phyloP scores from a whole-genome alignment of 2,329 filamentous ascomycete species.

The Hypoxylon sp. region DNA sequence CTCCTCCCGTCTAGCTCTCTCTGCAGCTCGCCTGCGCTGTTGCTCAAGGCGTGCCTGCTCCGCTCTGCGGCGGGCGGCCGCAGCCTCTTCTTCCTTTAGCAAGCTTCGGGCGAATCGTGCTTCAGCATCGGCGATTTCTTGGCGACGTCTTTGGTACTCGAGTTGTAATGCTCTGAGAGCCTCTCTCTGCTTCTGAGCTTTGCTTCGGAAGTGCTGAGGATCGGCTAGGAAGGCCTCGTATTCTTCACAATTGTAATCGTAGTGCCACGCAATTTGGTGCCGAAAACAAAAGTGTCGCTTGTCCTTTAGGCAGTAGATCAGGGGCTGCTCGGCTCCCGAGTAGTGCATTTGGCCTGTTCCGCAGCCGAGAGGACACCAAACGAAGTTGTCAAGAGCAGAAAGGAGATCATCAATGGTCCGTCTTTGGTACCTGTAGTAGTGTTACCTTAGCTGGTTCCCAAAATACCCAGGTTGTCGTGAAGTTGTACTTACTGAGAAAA shows the following conservation, averaged over 20 bases:
- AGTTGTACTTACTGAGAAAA: conserved; percentile 56
- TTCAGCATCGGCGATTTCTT: conserved; percentile 55
- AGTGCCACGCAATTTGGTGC: conserved; percentile 60
- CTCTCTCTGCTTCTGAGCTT: conserved; percentile 58
- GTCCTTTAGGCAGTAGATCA: conserved; percentile 59
- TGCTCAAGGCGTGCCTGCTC: conserved; percentile 48
- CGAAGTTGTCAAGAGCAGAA: conserved; percentile 60
- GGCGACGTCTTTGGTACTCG: conserved; percentile 56
- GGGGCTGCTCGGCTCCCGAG: conserved; percentile 56
- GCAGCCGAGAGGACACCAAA: conserved; percentile 68
- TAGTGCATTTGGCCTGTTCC: conserved; percentile 66
- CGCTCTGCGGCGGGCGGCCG: conserved; percentile 48
- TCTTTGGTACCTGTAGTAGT: conserved; percentile 25
- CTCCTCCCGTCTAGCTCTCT: conserved; percentile 32
- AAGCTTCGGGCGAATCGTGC: conserved; percentile 53
- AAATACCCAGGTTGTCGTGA: too few species aligned
- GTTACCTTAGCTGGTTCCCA: background rate
- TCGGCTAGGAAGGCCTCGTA: conserved; percentile 58
- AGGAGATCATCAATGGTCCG: conserved; percentile 47
- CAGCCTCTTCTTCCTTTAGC: conserved; percentile 32
- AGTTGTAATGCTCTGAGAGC: conserved; percentile 60
- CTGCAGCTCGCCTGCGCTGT: conserved; percentile 32
- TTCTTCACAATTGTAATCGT: conserved; percentile 58
- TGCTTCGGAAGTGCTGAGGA: conserved; percentile 56
- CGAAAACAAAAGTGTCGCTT: conserved; percentile 58